Percentiles rank a stretch among this genome's conserved stretches.
These are phyloP conservation scores for Pisolithus marmoratus DNA, from an alignment of 768 basidiomycete species.

Conservation along the genomic window DNA sequence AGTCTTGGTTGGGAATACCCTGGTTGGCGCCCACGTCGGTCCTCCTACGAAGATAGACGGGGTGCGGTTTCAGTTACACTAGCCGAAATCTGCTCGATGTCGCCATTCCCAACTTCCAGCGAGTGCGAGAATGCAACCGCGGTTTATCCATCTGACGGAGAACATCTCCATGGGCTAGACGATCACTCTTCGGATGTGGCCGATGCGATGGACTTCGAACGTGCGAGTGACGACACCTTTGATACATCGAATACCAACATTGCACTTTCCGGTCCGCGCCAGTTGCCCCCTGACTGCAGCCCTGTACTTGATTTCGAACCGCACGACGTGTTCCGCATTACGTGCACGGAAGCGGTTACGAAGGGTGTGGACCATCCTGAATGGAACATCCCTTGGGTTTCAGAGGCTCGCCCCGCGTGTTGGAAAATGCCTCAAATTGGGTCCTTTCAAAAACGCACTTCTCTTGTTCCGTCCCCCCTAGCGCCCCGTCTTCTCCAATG, in stretches of 20 bases:
- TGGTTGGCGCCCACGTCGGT: constrained; percentile 20
- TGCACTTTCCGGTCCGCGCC: not conserved
- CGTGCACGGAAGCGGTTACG: constrained; percentile 7
- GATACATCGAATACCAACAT: not conserved
- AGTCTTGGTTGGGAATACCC: constrained; percentile 17
- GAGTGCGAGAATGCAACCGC: not conserved
- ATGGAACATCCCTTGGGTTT: constrained; percentile 6
- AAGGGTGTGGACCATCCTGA: constrained; percentile 10
- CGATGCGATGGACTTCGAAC: constrained; percentile 12
- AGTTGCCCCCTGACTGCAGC: not conserved
- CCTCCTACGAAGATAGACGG: constrained; percentile 20
- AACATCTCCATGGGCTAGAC: not conserved
- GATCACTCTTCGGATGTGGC: constrained; percentile 6
- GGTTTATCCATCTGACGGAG: not conserved
- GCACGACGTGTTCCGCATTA: not conserved
- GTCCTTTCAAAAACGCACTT: constrained; percentile 16
- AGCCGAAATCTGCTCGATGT: constrained; percentile 21
- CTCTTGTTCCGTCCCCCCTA: constrained; percentile 10
- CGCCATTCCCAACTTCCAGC: constrained; percentile 14
- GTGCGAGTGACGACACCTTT: constrained; percentile 18
- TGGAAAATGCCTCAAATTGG: constrained; percentile 9
- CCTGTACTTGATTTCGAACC: constrained; percentile 5
- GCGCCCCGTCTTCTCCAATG: not conserved
- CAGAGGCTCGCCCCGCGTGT: constrained; percentile 3
- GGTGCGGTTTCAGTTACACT: constrained; percentile 18